Percentiles rank a stretch among this genome's conserved stretches.
Evolutionary conservation across 768 basidiomycete species (phyloP).

Genomic region (Leccinum ochraceum): DNA sequence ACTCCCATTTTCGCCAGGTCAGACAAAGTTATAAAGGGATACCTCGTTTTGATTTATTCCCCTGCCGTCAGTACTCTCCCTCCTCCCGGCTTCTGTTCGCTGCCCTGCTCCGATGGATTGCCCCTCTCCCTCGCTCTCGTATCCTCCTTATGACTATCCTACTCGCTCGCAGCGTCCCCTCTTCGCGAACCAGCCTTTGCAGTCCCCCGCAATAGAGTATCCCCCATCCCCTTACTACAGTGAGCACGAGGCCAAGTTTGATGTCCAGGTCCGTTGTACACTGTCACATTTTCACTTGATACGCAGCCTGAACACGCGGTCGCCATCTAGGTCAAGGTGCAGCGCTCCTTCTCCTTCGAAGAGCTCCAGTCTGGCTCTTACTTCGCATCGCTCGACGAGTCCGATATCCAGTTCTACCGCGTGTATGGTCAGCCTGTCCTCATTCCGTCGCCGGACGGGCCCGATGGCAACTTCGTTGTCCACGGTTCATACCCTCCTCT

Average conservation of each 20-base stretch:
- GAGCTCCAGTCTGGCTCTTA: slow-evolving; percentile 36
- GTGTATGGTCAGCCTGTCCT: slow-evolving; percentile 35
- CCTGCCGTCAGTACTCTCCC: slow-evolving; percentile 25
- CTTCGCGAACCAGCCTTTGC: slow-evolving; percentile 1
- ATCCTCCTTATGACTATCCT: slow-evolving; percentile 2
- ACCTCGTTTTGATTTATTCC: slow-evolving; percentile 12
- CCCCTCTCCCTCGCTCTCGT: not conserved
- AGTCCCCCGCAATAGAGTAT: slow-evolving; percentile 6
- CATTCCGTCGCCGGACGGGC: slow-evolving; percentile 28
- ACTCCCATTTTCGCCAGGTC: slow-evolving; percentile 19
- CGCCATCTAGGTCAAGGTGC: slow-evolving; percentile 28
- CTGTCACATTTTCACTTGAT: not conserved
- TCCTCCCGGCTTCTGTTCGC: slow-evolving; percentile 10
- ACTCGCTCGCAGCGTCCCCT: not conserved
- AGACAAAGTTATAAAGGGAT: slow-evolving; percentile 35
- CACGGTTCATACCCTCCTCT: slow-evolving; percentile 9
- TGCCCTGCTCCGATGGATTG: slow-evolving; percentile 14
- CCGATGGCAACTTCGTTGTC: slow-evolving; percentile 19
- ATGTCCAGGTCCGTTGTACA: slow-evolving; percentile 20
- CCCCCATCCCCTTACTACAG: slow-evolving; percentile 1
- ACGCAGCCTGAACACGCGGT: not conserved
- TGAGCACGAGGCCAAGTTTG: slow-evolving; percentile 24
- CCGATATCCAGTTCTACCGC: slow-evolving; percentile 34
- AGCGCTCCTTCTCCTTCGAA: slow-evolving; percentile 35
- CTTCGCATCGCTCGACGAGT: slow-evolving; percentile 32